Conservation (phyloP, 2,329 filamentous ascomycete genomes). For the Aspergillus fumigatiaffinis region DNA sequence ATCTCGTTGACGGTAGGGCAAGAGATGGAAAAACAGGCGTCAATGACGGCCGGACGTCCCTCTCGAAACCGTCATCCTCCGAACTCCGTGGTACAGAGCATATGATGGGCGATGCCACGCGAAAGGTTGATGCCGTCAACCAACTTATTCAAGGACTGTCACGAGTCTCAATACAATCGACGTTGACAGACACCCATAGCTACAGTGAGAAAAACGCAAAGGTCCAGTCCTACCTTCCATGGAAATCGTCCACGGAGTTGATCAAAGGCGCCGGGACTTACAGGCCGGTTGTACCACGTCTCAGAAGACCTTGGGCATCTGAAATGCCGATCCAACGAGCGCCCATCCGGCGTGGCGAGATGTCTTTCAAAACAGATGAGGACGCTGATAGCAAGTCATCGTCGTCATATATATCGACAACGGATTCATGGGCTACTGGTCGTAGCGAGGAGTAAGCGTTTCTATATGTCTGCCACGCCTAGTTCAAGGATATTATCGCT, state of each 20-base stretch:
- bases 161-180: slow-evolving; percentile 12
- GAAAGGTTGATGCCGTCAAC: slow-evolving; percentile 24
- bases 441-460: slow-evolving; percentile 18
- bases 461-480: background rate
- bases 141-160: slow-evolving; percentile 27
- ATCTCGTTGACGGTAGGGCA: background rate
- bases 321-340: slow-evolving; percentile 6
- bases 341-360: background rate
- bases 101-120: slow-evolving; percentile 28
- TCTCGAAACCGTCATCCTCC: slow-evolving; percentile 9
- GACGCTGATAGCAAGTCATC: slow-evolving; percentile 11
- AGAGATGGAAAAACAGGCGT: background rate
- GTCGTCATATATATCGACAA: slow-evolving; percentile 17
- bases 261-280: background rate
- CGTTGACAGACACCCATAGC: slow-evolving; percentile 1
- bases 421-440: slow-evolving; percentile 21
- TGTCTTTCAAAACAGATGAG: slow-evolving; percentile 3
- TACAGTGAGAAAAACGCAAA: slow-evolving; percentile 5
- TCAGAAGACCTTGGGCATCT: slow-evolving; percentile 15
- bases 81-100: slow-evolving; percentile 26
- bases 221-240: background rate
- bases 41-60: slow-evolving; percentile 6
- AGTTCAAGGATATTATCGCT: background rate
- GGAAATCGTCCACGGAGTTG: background rate
- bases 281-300: background rate